Evolutionary conservation across 2,329 filamentous ascomycete species (phyloP).

Genomic region (Helotiales sp.): DNA sequence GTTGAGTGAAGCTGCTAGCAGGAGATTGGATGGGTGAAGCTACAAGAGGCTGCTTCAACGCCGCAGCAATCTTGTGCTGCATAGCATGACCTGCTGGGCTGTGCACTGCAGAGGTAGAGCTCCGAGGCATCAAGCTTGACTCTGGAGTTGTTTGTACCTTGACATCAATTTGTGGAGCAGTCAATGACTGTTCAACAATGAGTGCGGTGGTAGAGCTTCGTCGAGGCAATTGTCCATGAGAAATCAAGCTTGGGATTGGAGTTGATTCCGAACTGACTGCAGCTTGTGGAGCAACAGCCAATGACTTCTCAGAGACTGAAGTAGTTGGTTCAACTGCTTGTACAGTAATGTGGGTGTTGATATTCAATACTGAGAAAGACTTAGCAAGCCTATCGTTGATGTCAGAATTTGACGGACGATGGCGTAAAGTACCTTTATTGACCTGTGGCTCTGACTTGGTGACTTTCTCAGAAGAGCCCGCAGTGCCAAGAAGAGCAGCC

Average conservation of each 20-base stretch:
- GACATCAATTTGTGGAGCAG: neutral
- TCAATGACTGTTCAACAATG: neutral
- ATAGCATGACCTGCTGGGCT: slow-evolving; percentile 2
- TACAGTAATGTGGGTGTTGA: neutral
- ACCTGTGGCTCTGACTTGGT: slow-evolving; percentile 1
- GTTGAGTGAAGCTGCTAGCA: neutral
- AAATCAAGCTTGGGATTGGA: neutral
- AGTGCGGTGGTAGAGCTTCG: neutral
- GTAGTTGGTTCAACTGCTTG: neutral
- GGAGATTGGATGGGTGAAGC: neutral
- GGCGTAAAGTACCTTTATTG: neutral
- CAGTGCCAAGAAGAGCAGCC: neutral
- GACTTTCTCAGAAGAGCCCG: neutral
- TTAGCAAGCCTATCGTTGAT: slow-evolving; percentile 14
- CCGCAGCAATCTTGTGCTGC: slow-evolving; percentile 1
- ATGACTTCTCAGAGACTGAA: neutral
- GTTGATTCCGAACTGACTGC: neutral
- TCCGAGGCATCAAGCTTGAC: neutral
- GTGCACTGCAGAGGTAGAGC: neutral
- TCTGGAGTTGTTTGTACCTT: neutral
- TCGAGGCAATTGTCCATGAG: neutral
- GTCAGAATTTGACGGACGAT: slow-evolving; percentile 4
- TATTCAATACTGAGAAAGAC: slow-evolving; percentile 2
- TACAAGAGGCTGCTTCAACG: neutral
- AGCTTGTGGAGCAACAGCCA: neutral